Conservation (phyloP, 441 rosid genomes). For the Sinapis alba region DNA sequence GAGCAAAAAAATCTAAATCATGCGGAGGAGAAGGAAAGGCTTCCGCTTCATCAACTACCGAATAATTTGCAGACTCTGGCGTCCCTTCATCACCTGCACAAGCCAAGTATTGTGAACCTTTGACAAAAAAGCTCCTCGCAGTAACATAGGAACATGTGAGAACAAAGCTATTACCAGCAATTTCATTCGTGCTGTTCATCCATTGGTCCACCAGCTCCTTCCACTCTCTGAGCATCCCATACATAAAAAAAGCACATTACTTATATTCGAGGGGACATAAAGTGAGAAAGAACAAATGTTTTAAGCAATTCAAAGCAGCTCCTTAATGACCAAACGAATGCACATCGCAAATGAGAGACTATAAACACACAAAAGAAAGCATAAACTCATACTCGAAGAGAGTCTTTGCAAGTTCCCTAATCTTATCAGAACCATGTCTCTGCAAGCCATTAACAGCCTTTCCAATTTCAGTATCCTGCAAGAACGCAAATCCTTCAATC, state of each 20-base stretch:
- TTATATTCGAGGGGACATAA: slow-evolving; percentile 15
- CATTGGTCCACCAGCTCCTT: slow-evolving; percentile 32
- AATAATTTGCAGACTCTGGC: slow-evolving; percentile 75
- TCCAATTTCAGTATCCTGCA: slow-evolving; percentile 84
- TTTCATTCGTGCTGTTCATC: slow-evolving; percentile 13
- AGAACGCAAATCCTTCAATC: slow-evolving; percentile 7
- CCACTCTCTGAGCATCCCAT: slow-evolving; percentile 40
- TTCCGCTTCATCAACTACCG: slow-evolving; percentile 62
- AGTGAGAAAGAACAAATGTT: slow-evolving; percentile 6
- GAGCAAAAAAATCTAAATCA: slow-evolving; percentile 58
- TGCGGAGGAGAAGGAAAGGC: slow-evolving; percentile 95
- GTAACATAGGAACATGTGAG: not conserved
- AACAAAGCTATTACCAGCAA: slow-evolving; percentile 22
- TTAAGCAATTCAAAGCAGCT: not conserved
- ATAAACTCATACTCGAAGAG: slow-evolving; percentile 61
- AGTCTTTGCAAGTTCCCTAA: slow-evolving; percentile 56
- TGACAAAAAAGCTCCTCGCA: not conserved
- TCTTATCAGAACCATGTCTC: slow-evolving; percentile 61
- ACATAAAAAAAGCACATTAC: slow-evolving; percentile 13
- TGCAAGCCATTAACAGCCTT: slow-evolving; percentile 76
- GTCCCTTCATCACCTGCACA: slow-evolving; percentile 56
- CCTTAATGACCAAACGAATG: not conserved
- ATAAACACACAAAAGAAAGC: slow-evolving; percentile 6
- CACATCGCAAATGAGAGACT: not conserved
- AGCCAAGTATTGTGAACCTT: slow-evolving; percentile 5